These are phyloP conservation scores for Cutaneotrichosporon cutaneum DNA, from an alignment of 1,284 basidiomycete genomes.

Conservation along the genomic window DNA sequence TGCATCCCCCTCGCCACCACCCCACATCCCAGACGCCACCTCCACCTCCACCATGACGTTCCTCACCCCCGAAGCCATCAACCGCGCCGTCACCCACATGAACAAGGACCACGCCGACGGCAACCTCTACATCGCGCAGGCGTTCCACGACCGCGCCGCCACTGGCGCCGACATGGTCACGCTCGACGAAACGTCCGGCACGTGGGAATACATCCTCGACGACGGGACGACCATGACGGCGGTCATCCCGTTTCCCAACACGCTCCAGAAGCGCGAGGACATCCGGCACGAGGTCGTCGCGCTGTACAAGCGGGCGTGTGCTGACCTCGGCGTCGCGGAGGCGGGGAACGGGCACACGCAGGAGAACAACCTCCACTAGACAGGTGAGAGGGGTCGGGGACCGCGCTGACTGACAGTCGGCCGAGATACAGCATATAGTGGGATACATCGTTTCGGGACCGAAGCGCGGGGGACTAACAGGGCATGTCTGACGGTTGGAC, in stretches of 20 bases:
- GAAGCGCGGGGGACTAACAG: not conserved
- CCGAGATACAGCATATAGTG: not conserved
- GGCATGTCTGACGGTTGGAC: too few species aligned
- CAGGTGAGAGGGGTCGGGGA: not conserved
- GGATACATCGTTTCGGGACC: not conserved
- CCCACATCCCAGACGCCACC: not conserved
- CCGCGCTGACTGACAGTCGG: not conserved
- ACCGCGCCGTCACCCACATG: conserved; percentile 10
- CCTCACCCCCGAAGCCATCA: not conserved
- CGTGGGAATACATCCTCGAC: conserved; percentile 7
- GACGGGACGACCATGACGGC: conserved; percentile 9
- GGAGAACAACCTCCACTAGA: not conserved
- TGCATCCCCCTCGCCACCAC: too few species aligned
- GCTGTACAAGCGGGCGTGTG: conserved; percentile 11
- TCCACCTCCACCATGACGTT: not conserved
- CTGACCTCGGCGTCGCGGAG: not conserved
- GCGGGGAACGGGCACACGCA: not conserved
- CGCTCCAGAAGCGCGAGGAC: conserved; percentile 7
- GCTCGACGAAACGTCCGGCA: conserved; percentile 3
- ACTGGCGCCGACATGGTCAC: conserved; percentile 5
- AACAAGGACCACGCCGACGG: conserved; percentile 15
- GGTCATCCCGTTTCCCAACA: not conserved
- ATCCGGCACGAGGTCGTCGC: conserved; percentile 14
- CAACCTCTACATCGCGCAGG: conserved; percentile 14
- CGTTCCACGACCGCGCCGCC: conserved; percentile 5